Percentiles rank a stretch among this genome's conserved stretches.
These are phyloP conservation scores for Castanea mollissima DNA, from an alignment of 306 rosid species.

Conservation along the genomic window DNA sequence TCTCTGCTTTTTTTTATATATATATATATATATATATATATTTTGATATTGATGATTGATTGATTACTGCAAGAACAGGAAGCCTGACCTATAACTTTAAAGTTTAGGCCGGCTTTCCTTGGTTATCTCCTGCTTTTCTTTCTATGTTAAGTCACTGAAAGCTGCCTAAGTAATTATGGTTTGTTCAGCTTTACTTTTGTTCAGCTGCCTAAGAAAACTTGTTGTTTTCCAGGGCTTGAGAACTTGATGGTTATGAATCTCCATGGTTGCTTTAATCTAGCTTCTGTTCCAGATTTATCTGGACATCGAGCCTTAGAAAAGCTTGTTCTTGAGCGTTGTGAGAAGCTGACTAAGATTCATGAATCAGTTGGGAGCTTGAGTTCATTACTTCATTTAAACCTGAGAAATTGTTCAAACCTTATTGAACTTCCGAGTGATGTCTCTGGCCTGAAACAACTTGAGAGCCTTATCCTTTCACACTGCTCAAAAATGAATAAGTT, in stretches of 20 bases:
- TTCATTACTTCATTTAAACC: conserved; percentile 42
- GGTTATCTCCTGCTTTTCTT: too few species aligned
- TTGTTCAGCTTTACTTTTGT: too few species aligned
- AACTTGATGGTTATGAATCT: conserved; percentile 54
- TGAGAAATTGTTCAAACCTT: conserved; percentile 39
- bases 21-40: too few species aligned
- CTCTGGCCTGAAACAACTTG: conserved; percentile 50
- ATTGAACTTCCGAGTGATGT: conserved; percentile 43
- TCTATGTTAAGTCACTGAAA: too few species aligned
- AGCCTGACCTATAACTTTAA: too few species aligned
- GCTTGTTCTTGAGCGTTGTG: conserved; percentile 49
- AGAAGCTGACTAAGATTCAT: conserved; percentile 39
- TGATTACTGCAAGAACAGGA: too few species aligned
- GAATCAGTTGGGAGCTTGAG: conserved; percentile 41
- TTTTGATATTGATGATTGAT: too few species aligned
- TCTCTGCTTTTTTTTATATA: too few species aligned
- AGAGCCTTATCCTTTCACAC: conserved; percentile 38
- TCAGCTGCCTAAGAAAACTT: too few species aligned
- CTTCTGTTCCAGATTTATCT: conserved; percentile 53
- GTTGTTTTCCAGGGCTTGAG: conserved; percentile 25
- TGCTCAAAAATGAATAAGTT: conserved; percentile 39
- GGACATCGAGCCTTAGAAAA: conserved; percentile 41
- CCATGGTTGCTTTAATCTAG: conserved; percentile 25
- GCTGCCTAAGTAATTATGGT: too few species aligned
- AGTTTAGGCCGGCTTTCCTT: too few species aligned